phyloP scores from a whole-genome alignment of 1,284 basidiomycete species.

The Violaceomyces palustris region DNA sequence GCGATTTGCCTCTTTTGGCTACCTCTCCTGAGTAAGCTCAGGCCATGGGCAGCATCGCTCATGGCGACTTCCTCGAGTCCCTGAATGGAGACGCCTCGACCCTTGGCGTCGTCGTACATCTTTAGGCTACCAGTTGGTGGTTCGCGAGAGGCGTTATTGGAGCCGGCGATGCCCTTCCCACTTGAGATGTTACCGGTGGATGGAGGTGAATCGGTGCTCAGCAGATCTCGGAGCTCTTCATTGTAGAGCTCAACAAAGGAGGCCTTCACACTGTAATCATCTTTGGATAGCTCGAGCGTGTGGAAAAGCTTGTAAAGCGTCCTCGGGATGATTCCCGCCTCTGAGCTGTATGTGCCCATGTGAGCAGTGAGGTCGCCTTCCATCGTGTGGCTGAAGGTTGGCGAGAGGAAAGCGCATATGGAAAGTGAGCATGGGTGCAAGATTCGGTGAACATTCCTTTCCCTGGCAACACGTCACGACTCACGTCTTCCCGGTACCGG shows the following conservation, averaged over 20 bases:
- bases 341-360: slow-evolving; percentile 76
- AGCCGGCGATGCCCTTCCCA: no score
- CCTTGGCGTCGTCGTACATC: slow-evolving; percentile 81
- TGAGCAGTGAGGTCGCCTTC: slow-evolving; percentile 50
- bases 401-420: background rate
- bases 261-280: slow-evolving; percentile 86
- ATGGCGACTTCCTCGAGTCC: slow-evolving; percentile 88
- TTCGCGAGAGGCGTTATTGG: no score
- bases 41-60: slow-evolving; percentile 75
- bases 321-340: slow-evolving; percentile 97
- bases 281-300: slow-evolving; percentile 65
- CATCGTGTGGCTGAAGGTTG: slow-evolving; percentile 40
- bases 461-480: no score
- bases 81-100: slow-evolving; percentile 77
- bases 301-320: slow-evolving; percentile 88
- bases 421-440: background rate
- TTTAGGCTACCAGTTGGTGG: slow-evolving; percentile 8
- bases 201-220: slow-evolving; percentile 61
- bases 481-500: slow-evolving; percentile 96
- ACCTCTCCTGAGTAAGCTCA: slow-evolving; percentile 79
- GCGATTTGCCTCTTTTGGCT: slow-evolving; percentile 88
- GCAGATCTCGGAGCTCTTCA: slow-evolving; percentile 70
- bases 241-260: slow-evolving; percentile 98
- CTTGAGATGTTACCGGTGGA: no score
- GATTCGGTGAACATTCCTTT: background rate